Evolutionary conservation across 306 rosid species (phyloP).

Genomic region (Trifolium repens): DNA sequence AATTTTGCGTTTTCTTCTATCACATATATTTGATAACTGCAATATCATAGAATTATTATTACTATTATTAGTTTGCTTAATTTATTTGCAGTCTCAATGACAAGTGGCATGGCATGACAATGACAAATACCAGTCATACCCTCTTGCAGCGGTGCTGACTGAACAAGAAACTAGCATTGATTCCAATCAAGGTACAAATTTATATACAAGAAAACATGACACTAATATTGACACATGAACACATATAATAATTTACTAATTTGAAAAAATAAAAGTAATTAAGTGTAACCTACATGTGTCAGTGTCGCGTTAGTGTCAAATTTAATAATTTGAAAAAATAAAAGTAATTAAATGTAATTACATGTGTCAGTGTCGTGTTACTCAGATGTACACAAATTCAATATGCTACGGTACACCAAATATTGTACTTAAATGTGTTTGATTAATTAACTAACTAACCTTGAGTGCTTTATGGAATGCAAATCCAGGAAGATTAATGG

Average conservation of each 20-base stretch:
- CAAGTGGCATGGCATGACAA: not conserved
- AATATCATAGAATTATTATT: not conserved
- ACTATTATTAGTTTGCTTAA: not conserved
- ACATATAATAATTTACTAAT: no score
- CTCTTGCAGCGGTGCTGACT: not conserved
- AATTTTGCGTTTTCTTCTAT: not conserved
- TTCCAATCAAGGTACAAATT: no score
- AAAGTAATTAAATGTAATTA: no score
- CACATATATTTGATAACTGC: not conserved
- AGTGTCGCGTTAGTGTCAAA: no score
- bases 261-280: no score
- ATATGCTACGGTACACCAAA: not conserved
- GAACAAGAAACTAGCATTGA: not conserved
- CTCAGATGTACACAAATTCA: no score
- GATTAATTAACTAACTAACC: conserved; percentile 41
- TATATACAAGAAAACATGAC: no score
- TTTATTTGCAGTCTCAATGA: not conserved
- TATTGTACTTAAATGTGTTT: not conserved
- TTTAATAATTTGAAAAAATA: no score
- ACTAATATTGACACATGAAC: no score
- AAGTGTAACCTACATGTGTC: no score
- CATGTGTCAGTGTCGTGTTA: no score
- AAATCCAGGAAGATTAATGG: conserved; percentile 75
- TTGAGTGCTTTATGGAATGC: conserved; percentile 68
- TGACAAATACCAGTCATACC: not conserved